Evolutionary conservation across 495 filamentous ascomycete genomes (phyloP).

Genomic region (Staphylotrichum longicolle): DNA sequence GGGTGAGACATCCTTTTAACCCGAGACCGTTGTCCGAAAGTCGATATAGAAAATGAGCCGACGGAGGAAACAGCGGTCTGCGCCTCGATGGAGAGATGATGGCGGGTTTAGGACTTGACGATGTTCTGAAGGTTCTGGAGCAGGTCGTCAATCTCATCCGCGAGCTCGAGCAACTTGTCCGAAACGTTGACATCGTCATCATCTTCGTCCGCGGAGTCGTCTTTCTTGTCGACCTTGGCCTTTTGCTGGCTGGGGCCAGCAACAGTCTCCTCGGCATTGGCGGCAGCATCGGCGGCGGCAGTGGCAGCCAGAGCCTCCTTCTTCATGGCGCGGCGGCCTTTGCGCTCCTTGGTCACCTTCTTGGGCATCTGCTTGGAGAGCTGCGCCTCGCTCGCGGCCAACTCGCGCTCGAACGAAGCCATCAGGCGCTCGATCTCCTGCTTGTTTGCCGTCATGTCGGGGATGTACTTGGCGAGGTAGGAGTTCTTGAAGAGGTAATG

Average conservation of each 20-base stretch:
- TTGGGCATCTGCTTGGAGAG: conserved; percentile 10
- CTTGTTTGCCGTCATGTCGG: not conserved
- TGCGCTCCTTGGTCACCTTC: conserved; percentile 5
- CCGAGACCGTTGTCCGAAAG: too few species aligned
- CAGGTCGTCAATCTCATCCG: not conserved
- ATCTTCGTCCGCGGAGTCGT: not conserved
- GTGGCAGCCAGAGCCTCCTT: conserved; percentile 1
- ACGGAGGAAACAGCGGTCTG: too few species aligned
- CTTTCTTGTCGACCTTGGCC: not conserved
- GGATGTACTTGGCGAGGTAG: not conserved
- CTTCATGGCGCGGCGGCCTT: not conserved
- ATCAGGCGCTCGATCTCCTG: not conserved
- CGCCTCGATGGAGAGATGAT: too few species aligned
- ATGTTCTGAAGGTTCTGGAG: not conserved
- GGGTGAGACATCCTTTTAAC: too few species aligned
- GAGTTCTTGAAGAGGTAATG: conserved; percentile 10
- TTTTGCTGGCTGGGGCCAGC: not conserved
- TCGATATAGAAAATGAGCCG: too few species aligned
- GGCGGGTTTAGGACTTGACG: not conserved
- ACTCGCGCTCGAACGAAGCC: not conserved
- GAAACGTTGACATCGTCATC: not conserved
- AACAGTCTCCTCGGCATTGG: not conserved
- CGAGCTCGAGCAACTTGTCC: not conserved
- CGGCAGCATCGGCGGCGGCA: not conserved
- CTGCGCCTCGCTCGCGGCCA: not conserved